Percentiles rank a stretch among this genome's conserved stretches.
Conservation (phyloP, 78 protist genomes). For the Mantamonas sphyraenae region DNA sequence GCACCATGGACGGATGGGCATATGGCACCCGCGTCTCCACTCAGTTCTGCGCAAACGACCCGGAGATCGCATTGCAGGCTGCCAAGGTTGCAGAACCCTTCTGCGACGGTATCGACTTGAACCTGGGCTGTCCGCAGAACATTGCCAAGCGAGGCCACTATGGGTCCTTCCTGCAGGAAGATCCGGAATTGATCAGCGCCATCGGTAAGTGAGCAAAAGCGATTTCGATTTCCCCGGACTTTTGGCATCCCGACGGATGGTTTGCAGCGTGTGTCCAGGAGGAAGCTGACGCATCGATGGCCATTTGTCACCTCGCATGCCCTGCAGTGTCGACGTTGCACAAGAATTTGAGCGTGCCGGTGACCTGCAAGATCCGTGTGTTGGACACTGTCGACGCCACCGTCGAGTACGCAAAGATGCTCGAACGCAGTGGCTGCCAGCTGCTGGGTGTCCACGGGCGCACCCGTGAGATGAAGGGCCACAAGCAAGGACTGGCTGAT, state of each 20-base stretch:
- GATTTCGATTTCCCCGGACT: background rate
- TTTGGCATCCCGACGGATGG: too few species aligned
- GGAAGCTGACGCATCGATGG: background rate
- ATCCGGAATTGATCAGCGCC: slow-evolving; percentile 25
- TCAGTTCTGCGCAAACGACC: slow-evolving; percentile 48
- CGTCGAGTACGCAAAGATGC: slow-evolving; percentile 45
- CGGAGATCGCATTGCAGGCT: slow-evolving; percentile 39
- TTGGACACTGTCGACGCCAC: slow-evolving; percentile 21
- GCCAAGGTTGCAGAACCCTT: slow-evolving; percentile 12
- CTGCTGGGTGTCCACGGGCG: slow-evolving; percentile 62
- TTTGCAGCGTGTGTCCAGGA: too few species aligned
- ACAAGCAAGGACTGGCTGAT: slow-evolving; percentile 46
- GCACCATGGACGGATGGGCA: background rate
- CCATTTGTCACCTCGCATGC: background rate
- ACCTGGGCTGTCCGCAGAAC: slow-evolving; percentile 74
- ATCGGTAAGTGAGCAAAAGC: slow-evolving; percentile 2
- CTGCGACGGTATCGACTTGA: slow-evolving; percentile 52
- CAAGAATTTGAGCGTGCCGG: slow-evolving; percentile 29
- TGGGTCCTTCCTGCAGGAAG: slow-evolving; percentile 62
- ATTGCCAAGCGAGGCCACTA: slow-evolving; percentile 54
- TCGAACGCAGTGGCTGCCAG: slow-evolving; percentile 47
- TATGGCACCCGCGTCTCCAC: background rate
- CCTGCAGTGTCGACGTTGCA: slow-evolving; percentile 8
- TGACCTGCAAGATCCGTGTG: slow-evolving; percentile 59
- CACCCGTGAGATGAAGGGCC: slow-evolving; percentile 48